These are phyloP conservation scores for Melaleuca quinquenervia DNA, from an alignment of 345 rosid genomes.

Conservation along the genomic window DNA sequence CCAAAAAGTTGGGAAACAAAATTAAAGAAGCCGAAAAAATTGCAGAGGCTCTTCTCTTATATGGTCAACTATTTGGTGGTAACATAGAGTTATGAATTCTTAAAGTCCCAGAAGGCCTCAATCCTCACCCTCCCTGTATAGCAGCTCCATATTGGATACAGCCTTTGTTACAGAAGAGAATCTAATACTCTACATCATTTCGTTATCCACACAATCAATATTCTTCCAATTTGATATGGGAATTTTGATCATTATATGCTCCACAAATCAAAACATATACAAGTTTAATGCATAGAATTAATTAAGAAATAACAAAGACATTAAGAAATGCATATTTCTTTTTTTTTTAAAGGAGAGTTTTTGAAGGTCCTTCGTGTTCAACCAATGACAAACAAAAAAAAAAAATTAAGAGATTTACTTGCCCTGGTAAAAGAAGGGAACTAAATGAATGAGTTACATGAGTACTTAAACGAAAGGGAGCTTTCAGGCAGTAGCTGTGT, in stretches of 20 bases:
- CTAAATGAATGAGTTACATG: neutral
- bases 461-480: neutral
- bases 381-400: neutral
- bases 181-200: neutral
- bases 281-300: neutral
- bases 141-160: neutral
- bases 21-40: neutral
- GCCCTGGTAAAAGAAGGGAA: neutral
- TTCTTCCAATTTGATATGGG: neutral
- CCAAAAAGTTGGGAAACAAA: neutral
- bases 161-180: neutral
- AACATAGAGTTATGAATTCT: neutral
- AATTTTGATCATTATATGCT: neutral
- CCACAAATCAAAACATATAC: neutral
- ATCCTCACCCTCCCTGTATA: neutral
- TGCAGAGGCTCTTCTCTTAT: neutral
- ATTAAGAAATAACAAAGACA: neutral
- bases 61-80: neutral
- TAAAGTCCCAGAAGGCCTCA: neutral
- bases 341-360: neutral
- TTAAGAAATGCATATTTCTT: neutral
- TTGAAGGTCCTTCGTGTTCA: neutral
- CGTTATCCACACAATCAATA: neutral
- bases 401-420: neutral
- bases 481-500: neutral